Conservation (phyloP, 2,329 filamentous ascomycete species). For the Pseudogymnoascus sp. region DNA sequence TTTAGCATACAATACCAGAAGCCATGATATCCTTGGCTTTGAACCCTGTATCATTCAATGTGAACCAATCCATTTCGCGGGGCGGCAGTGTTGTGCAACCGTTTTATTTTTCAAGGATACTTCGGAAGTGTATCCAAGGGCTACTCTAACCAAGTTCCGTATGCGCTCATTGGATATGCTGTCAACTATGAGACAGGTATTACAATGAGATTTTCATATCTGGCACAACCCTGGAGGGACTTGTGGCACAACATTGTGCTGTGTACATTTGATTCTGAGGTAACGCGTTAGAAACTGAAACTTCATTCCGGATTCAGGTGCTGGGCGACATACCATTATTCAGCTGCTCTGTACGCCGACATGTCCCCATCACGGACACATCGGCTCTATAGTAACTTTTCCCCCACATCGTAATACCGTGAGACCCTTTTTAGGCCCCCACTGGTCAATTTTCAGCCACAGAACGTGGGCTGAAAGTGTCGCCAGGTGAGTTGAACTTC, state of each 20-base stretch:
- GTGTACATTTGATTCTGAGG: conserved; percentile 7
- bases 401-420: neutral
- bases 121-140: neutral
- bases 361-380: conserved; percentile 19
- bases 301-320: neutral
- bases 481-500: neutral
- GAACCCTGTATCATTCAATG: neutral
- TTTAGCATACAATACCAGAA: neutral
- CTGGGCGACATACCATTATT: neutral
- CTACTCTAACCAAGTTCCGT: neutral
- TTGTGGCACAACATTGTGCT: neutral
- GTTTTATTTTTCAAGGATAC: neutral
- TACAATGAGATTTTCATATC: conserved; percentile 2
- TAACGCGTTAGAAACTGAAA: neutral
- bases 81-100: neutral
- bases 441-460: neutral
- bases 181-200: neutral
- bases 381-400: conserved; percentile 17
- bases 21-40: neutral
- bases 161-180: neutral
- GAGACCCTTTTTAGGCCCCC: neutral
- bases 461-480: neutral
- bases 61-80: conserved; percentile 6
- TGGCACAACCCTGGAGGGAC: neutral
- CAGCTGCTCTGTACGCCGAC: conserved; percentile 18